Base-by-base conservation (phyloP, 2,329 filamentous ascomycete genomes). In the Escovopsis weberi region DNA sequence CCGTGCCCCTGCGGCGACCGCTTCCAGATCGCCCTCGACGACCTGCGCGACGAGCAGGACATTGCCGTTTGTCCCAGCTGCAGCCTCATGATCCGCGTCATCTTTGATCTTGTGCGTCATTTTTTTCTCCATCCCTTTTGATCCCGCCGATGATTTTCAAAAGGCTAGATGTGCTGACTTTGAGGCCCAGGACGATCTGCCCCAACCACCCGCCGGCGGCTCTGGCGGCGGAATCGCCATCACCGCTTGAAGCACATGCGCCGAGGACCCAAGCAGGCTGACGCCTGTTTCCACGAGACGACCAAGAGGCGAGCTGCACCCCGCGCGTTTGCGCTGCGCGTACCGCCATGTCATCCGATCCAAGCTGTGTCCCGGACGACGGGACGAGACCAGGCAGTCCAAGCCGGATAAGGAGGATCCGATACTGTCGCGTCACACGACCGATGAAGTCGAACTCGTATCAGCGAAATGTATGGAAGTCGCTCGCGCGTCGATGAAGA, bases 51-150 rank as follows among this genome's bases (percentile, higher is more conserved):
- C 57, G 85, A 85, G 48, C 79, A 89, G 60, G 88, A 96, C 53
- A 87, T 98, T 57, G 91, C 84, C n/a, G 85, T 96, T 10, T 98
- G 91, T 56, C 91, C 91, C 19, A 95, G 88, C 59, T 98, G 91
- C 64, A 95, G 88, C 61, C 67, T 98, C 54, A 94, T 94, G 86
- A 94, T 98, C 44, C 69, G 82, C 45, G 88, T 98, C 12, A 93
- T 98, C 38, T 98, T 87, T 54, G 91, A 96, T 50, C 62, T 76
- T 57, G 86, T 91, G 62, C 53, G 80, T 15, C 15, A 15, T 15
- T 15, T 15, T 15, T 15, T 15, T 15, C 15, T 15, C 15, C 15
- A 15, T 15, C 15, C 2, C 15, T 15, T 15, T 15, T 15, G 15
- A 15, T 15, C 15, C 2, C 15, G 15, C 15, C 15, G 15, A 2